Evolutionary conservation across 768 basidiomycete species (phyloP).

Genomic region (Mycena vulgaris): DNA sequence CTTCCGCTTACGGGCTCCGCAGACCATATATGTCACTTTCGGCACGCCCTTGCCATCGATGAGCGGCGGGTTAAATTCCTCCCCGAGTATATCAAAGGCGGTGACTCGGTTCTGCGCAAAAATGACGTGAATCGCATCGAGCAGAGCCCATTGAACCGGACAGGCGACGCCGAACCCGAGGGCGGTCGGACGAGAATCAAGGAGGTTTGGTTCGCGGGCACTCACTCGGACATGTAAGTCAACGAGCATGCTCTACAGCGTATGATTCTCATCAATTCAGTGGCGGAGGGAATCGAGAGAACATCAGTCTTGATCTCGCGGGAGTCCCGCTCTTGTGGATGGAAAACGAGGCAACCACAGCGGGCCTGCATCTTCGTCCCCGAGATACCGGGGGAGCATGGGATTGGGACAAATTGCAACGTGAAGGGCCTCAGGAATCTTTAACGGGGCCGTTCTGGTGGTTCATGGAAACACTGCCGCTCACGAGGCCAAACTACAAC

Average conservation of each 20-base stretch:
- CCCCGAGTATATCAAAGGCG: constrained; percentile 4
- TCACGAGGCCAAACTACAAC: not conserved
- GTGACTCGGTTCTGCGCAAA: not conserved
- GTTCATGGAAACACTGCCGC: not conserved
- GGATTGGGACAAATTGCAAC: no score
- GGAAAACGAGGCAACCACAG: not conserved
- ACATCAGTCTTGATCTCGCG: not conserved
- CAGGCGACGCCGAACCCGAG: no score
- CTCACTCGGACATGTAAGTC: constrained; percentile 17
- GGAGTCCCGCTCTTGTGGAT: not conserved
- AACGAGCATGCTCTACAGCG: not conserved
- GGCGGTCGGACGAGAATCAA: no score
- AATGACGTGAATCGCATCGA: no score
- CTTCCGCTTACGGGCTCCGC: constrained; percentile 6
- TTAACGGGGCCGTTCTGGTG: no score
- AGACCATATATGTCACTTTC: constrained; percentile 20
- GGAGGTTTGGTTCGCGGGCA: constrained; percentile 25
- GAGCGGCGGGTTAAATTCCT: constrained; percentile 19
- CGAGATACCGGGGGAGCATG: not conserved
- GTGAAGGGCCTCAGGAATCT: no score
- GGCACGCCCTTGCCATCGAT: constrained; percentile 22
- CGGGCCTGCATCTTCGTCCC: not conserved
- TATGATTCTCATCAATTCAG: not conserved
- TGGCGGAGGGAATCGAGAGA: no score
- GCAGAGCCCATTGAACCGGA: not conserved